Evolutionary conservation across 2,329 filamentous ascomycete species (phyloP), one percentile per base, ranked within the genome.

Genomic region (Diaporthe velutina): DNA sequence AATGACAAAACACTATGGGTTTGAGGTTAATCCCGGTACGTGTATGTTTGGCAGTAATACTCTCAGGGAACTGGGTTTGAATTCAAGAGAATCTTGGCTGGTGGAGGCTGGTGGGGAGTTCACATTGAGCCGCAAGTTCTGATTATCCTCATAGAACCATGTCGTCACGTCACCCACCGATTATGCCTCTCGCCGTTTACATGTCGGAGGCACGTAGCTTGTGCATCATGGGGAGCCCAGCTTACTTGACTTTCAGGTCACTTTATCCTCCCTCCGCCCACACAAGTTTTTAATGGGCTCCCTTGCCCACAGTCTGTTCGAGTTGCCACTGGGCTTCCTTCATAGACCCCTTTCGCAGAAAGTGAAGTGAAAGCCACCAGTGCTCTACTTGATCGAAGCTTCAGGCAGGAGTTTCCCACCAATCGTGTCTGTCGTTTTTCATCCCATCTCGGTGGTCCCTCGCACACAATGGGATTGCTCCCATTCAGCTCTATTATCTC

Each of bases 11-110:
- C 28, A 33, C 15, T 19, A 28, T 40, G 64, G 33, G 7, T 40
- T 68, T 25, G n/a, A 54, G 30, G n/a, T 13, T 54, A 52, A 17
- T 33, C 17, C 48, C 25, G 64, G 48, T 54, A 40, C 13, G 45
- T 67, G 33, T 67, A 52, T 28, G n/a, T 40, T 68, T 40, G 64
- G 30, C 48, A 54, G 33, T 64, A 48, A 48, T 64, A 45, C 28
- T 22, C 9, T 42, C 60, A 48, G 45, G 33, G 33, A 52, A 10
- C 22, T 25, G 48, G n/a, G 33, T 15, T 25, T 28, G 33, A 38
- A 28, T 40, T 54, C 15, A 22, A 4, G 22, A 54, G n/a, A 40
- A 38, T 4, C 8, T 33, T 68, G 30, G 35, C 15, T 30, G 33
- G 22, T 48, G 58, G 30, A 28, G 3, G 30, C 48, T 54, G 33